Evolutionary conservation across 306 rosid species (phyloP).

Genomic region (Vigna radiata): DNA sequence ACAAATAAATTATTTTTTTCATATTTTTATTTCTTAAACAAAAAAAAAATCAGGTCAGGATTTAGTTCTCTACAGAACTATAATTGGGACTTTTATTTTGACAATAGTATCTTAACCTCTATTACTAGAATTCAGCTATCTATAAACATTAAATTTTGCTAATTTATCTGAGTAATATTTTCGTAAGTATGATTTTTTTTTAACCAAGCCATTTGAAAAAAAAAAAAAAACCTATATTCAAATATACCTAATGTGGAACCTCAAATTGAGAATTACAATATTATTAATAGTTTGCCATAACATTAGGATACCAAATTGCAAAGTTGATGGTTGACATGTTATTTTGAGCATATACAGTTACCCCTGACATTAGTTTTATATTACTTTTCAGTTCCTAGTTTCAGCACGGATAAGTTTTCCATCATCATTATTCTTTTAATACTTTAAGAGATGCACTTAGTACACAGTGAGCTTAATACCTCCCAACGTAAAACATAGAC

Average conservation of each 20-base stretch:
- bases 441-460: background rate
- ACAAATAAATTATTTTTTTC: too few relatives aligned
- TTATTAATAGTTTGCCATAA: background rate
- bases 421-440: background rate
- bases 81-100: too few relatives aligned
- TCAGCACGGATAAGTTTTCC: background rate
- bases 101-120: too few relatives aligned
- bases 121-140: too few relatives aligned
- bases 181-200: too few relatives aligned
- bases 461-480: background rate
- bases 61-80: too few relatives aligned
- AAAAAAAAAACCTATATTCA: background rate
- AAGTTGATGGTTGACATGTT: slow-evolving; percentile 20
- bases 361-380: background rate
- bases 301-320: background rate
- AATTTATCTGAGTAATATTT: too few relatives aligned
- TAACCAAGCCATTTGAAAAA: too few relatives aligned
- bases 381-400: background rate
- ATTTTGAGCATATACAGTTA: background rate
- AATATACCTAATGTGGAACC: background rate
- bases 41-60: too few relatives aligned
- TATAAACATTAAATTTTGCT: too few relatives aligned
- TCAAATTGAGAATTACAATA: background rate
- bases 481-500: background rate
- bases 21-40: too few relatives aligned